Evolutionary conservation across 108 stramenopile species (phyloP).

Genomic region (Cyclotella distinguenda): DNA sequence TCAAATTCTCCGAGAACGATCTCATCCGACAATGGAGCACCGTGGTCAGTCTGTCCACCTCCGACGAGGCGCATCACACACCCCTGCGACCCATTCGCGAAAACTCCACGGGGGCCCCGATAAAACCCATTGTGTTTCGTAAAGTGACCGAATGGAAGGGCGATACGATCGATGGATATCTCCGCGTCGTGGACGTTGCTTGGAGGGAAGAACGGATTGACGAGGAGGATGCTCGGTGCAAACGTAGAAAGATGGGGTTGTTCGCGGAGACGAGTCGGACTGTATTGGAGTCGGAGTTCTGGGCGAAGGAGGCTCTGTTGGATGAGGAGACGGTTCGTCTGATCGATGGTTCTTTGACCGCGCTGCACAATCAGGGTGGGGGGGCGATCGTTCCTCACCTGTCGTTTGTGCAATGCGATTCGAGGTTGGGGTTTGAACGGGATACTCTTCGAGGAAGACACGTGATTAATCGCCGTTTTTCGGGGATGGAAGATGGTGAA

Average conservation of each 20-base stretch:
- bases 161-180: too few relatives aligned
- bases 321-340: constrained; percentile 21
- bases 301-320: background rate
- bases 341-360: constrained; percentile 25
- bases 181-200: constrained; percentile 37
- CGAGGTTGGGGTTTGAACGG: constrained; percentile 13
- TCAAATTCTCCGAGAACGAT: too few relatives aligned
- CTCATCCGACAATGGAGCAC: too few relatives aligned
- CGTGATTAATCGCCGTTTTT: constrained; percentile 30
- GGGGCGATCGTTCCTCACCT: constrained; percentile 36
- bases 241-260: constrained; percentile 31
- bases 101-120: too few relatives aligned
- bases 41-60: too few relatives aligned
- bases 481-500: constrained; percentile 5
- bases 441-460: constrained; percentile 7
- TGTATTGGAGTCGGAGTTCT: constrained; percentile 35
- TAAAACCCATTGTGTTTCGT: too few relatives aligned
- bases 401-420: constrained; percentile 30
- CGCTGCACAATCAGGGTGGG: constrained; percentile 30
- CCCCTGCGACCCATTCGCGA: too few relatives aligned
- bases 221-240: background rate
- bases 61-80: too few relatives aligned
- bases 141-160: too few relatives aligned
- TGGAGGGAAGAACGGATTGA: background rate
- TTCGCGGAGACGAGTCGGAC: constrained; percentile 31